Evolutionary conservation across 371 early-diverging fungal genomes (phyloP), one percentile per base, ranked within the genome.

Genomic region (Cladochytrium tenue): DNA sequence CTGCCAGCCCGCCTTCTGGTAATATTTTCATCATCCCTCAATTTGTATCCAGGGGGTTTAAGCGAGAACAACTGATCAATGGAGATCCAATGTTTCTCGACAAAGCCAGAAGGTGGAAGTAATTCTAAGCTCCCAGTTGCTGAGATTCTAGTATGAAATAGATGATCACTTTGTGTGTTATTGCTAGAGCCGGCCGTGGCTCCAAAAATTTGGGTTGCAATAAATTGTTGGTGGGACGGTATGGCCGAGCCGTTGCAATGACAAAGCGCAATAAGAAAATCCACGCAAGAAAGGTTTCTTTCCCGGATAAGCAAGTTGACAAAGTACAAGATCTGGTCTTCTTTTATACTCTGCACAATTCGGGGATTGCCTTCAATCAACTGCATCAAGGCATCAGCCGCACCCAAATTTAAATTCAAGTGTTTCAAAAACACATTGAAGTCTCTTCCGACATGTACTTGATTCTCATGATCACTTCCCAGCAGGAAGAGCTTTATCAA

Each of bases 381-480:
- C 60, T 75, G 73, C 72, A 77, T 74, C n/a, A 75, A 50, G 2
- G 75, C 66, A 32, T 75, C 75, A 4, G 78, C 76, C 0, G 78
- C 75, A 27, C 75, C 74, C 53, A 75, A 51, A 35, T 75, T 69
- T 15, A 70, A 32, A 58, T 68, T 67, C 31, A 77, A 50, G 51
- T 77, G 78, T 5, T 53, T 57, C 32, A 67, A 62, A 17, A 75
- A 31, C 2, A 64, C 71, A 51, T 70, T 61, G 51, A 75, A 67
- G 3, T 72, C 65, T 10, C 57, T 43, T 3, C 73, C 70, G 50
- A 77, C 36, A 65, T 77, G 73, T 17, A 68, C 34, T 58, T 77
- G 78, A 56, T 77, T 77, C n/a, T 23, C 56, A 34, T 62, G 62
- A 32, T 77, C 69, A 33, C 65, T 64, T 4, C 78, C 78, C 5